phyloP scores from a whole-genome alignment of 2,329 filamentous ascomycete genomes.

The Diaporthe sp. region DNA sequence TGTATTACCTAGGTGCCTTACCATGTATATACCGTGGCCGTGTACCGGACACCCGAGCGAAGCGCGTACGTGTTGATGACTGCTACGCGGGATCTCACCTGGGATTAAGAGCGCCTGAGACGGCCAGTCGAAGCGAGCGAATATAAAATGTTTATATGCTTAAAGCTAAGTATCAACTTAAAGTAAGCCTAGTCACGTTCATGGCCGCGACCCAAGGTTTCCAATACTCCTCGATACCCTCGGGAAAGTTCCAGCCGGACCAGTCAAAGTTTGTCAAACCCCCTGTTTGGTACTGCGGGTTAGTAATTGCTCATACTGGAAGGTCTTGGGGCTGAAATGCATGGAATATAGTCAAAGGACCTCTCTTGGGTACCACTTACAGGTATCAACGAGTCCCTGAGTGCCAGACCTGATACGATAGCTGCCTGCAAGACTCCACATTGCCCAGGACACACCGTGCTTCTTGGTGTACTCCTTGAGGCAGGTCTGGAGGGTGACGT shows the following conservation, averaged over 20 bases:
- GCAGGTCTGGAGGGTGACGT: constrained; percentile 57
- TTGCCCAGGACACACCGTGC: constrained; percentile 58
- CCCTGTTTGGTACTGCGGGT: constrained; percentile 36
- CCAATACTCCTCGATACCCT: constrained; percentile 59
- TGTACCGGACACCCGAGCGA: too few species aligned
- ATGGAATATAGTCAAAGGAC: not conserved
- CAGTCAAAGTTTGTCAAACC: constrained; percentile 58
- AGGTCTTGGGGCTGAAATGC: too few species aligned
- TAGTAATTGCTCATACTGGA: not conserved
- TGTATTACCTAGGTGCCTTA: too few species aligned
- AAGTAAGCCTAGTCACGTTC: constrained; percentile 41
- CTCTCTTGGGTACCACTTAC: constrained; percentile 35
- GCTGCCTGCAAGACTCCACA: constrained; percentile 60
- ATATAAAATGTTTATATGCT: not conserved
- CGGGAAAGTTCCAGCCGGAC: constrained; percentile 56
- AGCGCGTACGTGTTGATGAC: not conserved
- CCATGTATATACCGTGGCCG: not conserved
- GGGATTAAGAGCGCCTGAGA: not conserved
- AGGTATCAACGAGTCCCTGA: constrained; percentile 57
- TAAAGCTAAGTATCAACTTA: not conserved
- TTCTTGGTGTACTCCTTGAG: constrained; percentile 55
- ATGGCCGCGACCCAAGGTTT: constrained; percentile 60
- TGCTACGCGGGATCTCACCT: not conserved
- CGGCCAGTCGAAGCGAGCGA: too few species aligned
- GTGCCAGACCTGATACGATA: constrained; percentile 56